phyloP scores from a whole-genome alignment of 1,139 yeast species.

The Diutina rugosa region DNA sequence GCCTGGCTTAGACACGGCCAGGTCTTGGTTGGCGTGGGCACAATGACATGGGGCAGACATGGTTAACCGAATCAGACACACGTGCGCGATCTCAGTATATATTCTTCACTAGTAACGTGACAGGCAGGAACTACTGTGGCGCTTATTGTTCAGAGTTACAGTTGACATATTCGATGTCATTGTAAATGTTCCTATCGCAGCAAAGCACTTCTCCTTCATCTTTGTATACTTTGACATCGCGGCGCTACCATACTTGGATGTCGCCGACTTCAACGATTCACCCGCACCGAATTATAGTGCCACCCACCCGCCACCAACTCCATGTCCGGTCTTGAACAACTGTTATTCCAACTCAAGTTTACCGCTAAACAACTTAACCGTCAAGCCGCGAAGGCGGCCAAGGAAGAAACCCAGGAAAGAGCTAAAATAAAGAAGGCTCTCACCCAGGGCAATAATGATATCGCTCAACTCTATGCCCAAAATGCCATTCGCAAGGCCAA shows the following conservation, averaged over 20 bases:
- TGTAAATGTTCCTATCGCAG: too few species aligned
- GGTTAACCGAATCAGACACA: background rate
- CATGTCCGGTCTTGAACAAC: conserved; percentile 21
- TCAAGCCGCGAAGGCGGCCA: conserved; percentile 84
- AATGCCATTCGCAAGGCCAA: conserved; percentile 88
- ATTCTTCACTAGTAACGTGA: background rate
- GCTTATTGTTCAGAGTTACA: background rate
- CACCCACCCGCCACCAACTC: background rate
- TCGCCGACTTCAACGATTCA: background rate
- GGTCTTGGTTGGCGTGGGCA: background rate
- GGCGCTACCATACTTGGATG: background rate
- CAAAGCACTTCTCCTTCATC: too few species aligned
- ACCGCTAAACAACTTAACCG: conserved; percentile 88
- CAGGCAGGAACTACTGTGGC: background rate
- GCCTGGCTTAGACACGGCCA: background rate
- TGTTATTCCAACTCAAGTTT: conserved; percentile 45
- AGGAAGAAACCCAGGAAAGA: conserved; percentile 80
- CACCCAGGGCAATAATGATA: conserved; percentile 78
- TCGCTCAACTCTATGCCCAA: conserved; percentile 89
- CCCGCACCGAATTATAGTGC: background rate
- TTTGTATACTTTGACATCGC: background rate
- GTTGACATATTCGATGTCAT: background rate
- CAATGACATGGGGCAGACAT: conserved; percentile 1
- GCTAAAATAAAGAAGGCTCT: conserved; percentile 84
- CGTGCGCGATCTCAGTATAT: background rate